Evolutionary conservation across 495 filamentous ascomycete genomes (phyloP), one percentile per base, ranked within the genome.

Genomic region (Xylaria palmicola): DNA sequence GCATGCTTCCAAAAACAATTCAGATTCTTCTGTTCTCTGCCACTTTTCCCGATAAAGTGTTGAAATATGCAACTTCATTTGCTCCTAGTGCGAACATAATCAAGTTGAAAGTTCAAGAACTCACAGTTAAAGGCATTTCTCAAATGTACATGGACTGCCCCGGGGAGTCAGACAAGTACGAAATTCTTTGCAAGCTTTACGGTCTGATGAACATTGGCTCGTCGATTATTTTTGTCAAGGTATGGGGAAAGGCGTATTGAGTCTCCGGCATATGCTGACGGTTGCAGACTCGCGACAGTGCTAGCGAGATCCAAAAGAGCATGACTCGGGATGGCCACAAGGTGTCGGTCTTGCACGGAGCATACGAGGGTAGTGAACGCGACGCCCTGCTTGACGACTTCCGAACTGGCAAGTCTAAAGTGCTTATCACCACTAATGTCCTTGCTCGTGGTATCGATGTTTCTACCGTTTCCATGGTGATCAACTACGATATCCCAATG

Each of bases 391-490:
- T 99, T 61, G 90, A 96, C 66, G 76, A 87, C 12, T 99, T 98
- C 86, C 88, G 94, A 60, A 81, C 72, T 20, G 92, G 93, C 50
- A 79, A 85, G 26, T 89, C 91, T 53, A 99, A 98, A 80, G 94
- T 99, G n/a, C 87, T 99, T 59, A 97, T 98, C 69, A 93, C 95
- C 0, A 99, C 95, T 65, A 98, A 99, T 70, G 93, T 99, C 37
- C 85, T 99, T 50, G 90, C 95, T 6, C 91, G 95, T 68, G 95
- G 95, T 66, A 97, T 99, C 62, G 95, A 99, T 75, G 92, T 99
- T 10, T 91, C 92, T 30, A 92, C 92, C 19, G 95, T 98, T 3
- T 95, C 91, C 17, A 90, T 99, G 83, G 95, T 99, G 34, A 88
- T 99, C 76, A 99, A 99, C 78, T 99, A 98, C 74, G 88, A 88